A percentile compares a stretch with the other conserved stretches of the same genome.
Conservation (phyloP, 495 filamentous ascomycete species). For the Saxispiralis lemnorum region DNA sequence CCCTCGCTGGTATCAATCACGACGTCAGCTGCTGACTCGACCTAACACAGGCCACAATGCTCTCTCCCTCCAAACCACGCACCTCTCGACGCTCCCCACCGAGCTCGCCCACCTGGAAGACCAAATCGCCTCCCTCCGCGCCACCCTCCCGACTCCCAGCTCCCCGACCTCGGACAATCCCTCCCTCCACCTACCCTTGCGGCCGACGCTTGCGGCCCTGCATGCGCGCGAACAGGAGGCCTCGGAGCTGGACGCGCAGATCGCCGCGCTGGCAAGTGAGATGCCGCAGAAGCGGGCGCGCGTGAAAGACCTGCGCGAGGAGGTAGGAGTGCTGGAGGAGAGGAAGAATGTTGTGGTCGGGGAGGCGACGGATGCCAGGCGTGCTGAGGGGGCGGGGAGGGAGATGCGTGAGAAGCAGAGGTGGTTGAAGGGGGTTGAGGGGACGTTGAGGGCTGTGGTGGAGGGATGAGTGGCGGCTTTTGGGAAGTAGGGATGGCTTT, state of each 20-base stretch:
- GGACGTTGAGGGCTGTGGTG: constrained; percentile 48
- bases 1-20: neutral
- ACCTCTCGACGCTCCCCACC: constrained; percentile 42
- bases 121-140: constrained; percentile 37
- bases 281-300: constrained; percentile 59
- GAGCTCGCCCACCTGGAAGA: constrained; percentile 45
- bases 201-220: constrained; percentile 40
- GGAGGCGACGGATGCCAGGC: constrained; percentile 62
- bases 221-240: constrained; percentile 42
- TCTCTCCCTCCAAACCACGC: constrained; percentile 40
- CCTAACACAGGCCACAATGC: constrained; percentile 37
- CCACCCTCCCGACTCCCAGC: constrained; percentile 20
- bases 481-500: no score
- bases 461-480: no score
- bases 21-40: constrained; percentile 15
- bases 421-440: constrained; percentile 62
- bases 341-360: constrained; percentile 47
- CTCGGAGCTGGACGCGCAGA: constrained; percentile 46
- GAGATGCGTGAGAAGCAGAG: constrained; percentile 67
- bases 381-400: constrained; percentile 48
- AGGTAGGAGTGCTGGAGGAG: constrained; percentile 51
- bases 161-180: constrained; percentile 20
- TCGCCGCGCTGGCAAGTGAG: constrained; percentile 44
- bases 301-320: constrained; percentile 50
- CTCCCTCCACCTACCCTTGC: constrained; percentile 34